These are phyloP conservation scores for Starmerella cellae DNA, from an alignment of 805 yeast genomes.

Conservation along the genomic window DNA sequence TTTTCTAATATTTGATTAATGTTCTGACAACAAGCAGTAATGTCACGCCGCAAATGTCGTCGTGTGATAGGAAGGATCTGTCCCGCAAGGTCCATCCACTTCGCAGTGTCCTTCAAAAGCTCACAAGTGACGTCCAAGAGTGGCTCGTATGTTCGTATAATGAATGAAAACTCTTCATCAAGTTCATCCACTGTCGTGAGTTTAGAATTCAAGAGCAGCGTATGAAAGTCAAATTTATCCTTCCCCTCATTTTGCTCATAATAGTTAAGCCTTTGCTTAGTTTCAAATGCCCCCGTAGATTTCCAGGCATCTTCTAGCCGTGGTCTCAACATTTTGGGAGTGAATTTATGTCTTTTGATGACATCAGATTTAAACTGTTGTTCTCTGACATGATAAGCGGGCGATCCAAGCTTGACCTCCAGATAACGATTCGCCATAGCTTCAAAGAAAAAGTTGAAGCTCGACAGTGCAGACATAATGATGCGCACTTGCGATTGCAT, in stretches of 20 bases:
- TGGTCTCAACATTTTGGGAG: background rate
- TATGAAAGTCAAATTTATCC: background rate
- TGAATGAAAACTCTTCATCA: constrained; percentile 8
- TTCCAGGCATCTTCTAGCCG: constrained; percentile 7
- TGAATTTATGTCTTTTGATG: background rate
- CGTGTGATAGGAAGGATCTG: background rate
- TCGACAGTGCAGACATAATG: constrained; percentile 18
- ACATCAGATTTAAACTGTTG: background rate
- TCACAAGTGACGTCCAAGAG: constrained; percentile 12
- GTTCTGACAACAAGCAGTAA: background rate
- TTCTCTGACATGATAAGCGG: background rate
- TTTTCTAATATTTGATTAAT: background rate
- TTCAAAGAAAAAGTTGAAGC: constrained; percentile 20
- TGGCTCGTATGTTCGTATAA: constrained; percentile 10
- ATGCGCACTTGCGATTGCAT: constrained; percentile 18
- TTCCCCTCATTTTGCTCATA: no score
- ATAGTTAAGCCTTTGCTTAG: background rate
- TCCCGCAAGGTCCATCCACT: constrained; percentile 18
- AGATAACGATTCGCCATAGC: constrained; percentile 8
- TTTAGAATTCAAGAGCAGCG: background rate
- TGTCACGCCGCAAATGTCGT: background rate
- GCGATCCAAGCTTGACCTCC: constrained; percentile 1
- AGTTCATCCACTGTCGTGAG: constrained; percentile 2
- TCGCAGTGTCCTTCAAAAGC: constrained; percentile 8
- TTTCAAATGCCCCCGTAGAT: constrained; percentile 15